phyloP scores from a whole-genome alignment of 78 protist species.

The Cavenderia fasciculata region DNA sequence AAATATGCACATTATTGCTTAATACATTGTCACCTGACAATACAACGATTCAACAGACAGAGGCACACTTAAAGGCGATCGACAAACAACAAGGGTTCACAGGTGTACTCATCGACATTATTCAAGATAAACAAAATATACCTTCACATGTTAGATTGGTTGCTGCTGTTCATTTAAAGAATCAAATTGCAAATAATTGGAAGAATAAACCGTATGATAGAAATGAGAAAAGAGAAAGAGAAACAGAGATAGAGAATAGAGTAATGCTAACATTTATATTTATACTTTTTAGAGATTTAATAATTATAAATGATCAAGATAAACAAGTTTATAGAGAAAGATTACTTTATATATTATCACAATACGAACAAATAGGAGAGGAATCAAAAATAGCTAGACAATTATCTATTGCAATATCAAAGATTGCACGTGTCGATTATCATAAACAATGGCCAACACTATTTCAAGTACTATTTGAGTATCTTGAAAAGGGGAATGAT shows the following conservation, averaged over 20 bases:
- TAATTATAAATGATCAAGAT: constrained; percentile 25
- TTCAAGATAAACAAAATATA: not conserved
- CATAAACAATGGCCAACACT: constrained; percentile 60
- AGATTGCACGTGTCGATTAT: constrained; percentile 36
- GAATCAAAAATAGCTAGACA: not conserved
- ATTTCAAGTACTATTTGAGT: not conserved
- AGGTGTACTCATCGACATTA: not conserved
- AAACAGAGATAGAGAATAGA: not conserved
- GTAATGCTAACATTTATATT: not conserved
- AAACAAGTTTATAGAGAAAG: not conserved
- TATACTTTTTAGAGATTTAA: not conserved
- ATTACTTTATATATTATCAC: not conserved
- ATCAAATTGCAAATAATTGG: constrained; percentile 21
- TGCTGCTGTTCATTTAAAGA: not conserved
- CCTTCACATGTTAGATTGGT: not conserved
- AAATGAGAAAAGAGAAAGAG: not conserved
- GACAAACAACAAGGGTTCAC: not conserved
- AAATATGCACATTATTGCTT: not conserved
- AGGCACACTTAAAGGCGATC: not conserved
- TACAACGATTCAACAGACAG: not conserved
- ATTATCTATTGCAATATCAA: constrained; percentile 8
- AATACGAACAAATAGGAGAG: not conserved
- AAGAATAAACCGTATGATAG: constrained; percentile 33
- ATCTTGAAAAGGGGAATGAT: constrained; percentile 11
- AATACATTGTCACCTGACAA: constrained; percentile 13